These are phyloP conservation scores for Tripterygium wilfordii DNA, from an alignment of 177 flowering plant genomes.

Conservation along the genomic window DNA sequence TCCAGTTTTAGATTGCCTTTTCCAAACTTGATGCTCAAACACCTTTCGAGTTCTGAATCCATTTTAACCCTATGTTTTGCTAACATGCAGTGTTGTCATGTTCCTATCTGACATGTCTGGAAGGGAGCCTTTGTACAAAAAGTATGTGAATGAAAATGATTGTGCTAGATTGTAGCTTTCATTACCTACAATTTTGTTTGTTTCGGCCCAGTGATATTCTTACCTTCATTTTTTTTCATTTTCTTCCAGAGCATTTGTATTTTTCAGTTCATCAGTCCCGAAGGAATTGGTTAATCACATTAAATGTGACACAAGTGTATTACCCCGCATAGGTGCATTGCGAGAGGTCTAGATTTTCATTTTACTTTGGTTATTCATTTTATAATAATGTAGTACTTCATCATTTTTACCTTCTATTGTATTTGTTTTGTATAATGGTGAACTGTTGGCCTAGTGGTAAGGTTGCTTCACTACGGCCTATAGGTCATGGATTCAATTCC, in stretches of 20 bases:
- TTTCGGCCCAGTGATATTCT: too few relatives aligned
- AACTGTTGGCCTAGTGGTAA: too few relatives aligned
- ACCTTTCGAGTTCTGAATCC: neutral
- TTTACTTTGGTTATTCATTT: neutral
- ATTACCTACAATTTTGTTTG: neutral
- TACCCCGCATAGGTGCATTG: conserved; percentile 88
- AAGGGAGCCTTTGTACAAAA: conserved; percentile 81
- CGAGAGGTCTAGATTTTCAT: conserved; percentile 59
- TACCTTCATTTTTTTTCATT: conserved; percentile 1
- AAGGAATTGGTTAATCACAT: conserved; percentile 72
- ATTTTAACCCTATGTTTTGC: conserved; percentile 16
- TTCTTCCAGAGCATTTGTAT: conserved; percentile 72
- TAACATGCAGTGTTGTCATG: conserved; percentile 78
- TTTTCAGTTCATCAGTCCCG: conserved; percentile 84
- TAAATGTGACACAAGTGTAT: conserved; percentile 74
- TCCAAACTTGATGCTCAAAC: too few relatives aligned
- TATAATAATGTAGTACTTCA: neutral
- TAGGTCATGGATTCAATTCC: too few relatives aligned
- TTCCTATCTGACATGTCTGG: conserved; percentile 98
- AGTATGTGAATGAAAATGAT: conserved; percentile 43
- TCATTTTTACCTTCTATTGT: too few relatives aligned
- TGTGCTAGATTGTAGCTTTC: neutral
- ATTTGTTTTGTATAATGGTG: too few relatives aligned
- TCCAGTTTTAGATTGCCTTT: neutral
- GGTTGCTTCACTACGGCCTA: too few relatives aligned